Evolutionary conservation across 306 rosid species (phyloP).

Genomic region (Dicorynia guianensis): DNA sequence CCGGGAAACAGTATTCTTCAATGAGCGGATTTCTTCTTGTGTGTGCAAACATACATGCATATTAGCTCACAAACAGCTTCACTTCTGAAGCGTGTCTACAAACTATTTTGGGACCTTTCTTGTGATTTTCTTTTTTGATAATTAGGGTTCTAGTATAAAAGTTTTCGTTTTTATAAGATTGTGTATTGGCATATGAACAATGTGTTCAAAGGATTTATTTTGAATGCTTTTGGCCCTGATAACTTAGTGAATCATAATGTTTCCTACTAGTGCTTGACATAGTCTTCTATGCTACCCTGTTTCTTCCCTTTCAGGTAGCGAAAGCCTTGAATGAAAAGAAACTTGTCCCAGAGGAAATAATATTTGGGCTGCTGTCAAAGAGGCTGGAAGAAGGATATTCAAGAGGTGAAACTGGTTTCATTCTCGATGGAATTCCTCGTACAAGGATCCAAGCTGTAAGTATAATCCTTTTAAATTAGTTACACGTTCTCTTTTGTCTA

Average conservation of each 20-base stretch:
- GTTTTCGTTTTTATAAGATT: neutral
- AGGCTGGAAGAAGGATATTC: slow-evolving; percentile 82
- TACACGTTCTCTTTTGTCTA: neutral
- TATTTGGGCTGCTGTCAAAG: slow-evolving; percentile 70
- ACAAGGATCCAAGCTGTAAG: slow-evolving; percentile 92
- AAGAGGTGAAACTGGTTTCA: slow-evolving; percentile 92
- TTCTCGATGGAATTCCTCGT: slow-evolving; percentile 93
- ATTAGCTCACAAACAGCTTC: too few relatives aligned
- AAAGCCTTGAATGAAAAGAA: slow-evolving; percentile 77
- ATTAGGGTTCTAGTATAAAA: neutral
- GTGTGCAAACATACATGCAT: too few relatives aligned
- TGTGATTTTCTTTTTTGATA: neutral
- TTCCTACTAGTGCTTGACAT: neutral
- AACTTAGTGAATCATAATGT: neutral
- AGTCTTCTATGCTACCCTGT: neutral
- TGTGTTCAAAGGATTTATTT: neutral
- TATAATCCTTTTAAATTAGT: slow-evolving; percentile 29
- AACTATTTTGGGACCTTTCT: neutral
- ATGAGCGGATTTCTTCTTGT: too few relatives aligned
- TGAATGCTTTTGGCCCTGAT: neutral
- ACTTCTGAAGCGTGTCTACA: too few relatives aligned
- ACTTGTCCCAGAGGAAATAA: slow-evolving; percentile 79
- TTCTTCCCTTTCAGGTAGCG: slow-evolving; percentile 69
- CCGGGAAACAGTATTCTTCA: too few relatives aligned
- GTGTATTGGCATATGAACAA: neutral